These are phyloP conservation scores for Podaxis sp. DNA, from an alignment of 768 basidiomycete genomes.

Conservation along the genomic window DNA sequence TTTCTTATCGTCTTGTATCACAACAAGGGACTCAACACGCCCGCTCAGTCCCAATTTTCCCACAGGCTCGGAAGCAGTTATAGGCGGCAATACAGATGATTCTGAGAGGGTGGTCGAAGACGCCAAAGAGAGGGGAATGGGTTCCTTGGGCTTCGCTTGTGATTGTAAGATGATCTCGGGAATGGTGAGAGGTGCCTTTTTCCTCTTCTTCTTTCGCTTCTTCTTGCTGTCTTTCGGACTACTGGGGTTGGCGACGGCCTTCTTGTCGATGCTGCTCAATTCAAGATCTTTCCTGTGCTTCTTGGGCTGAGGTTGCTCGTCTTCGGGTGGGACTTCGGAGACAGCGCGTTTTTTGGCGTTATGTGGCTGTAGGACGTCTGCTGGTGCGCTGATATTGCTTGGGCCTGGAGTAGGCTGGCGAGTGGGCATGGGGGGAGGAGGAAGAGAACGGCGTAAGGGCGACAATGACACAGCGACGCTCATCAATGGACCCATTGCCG, in stretches of 20 bases:
- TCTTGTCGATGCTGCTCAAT: conserved; percentile 19
- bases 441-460: background rate
- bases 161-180: conserved; percentile 13
- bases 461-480: background rate
- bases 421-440: conserved; percentile 19
- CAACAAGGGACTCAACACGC: background rate
- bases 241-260: background rate
- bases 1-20: conserved; percentile 13
- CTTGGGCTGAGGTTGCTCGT: conserved; percentile 17
- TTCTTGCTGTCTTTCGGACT: conserved; percentile 17
- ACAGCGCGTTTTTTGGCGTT: conserved; percentile 32
- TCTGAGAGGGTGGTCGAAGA: background rate
- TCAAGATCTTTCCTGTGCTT: conserved; percentile 30
- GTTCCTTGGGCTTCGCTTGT: conserved; percentile 5
- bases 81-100: background rate
- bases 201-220: conserved; percentile 36
- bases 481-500: background rate
- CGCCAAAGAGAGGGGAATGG: background rate
- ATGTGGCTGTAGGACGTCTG: conserved; percentile 19
- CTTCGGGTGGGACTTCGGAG: conserved; percentile 25
- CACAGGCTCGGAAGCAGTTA: background rate
- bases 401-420: conserved; percentile 35
- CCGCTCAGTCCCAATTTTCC: background rate
- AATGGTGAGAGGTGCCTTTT: conserved; percentile 32
- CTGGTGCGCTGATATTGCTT: conserved; percentile 14